Evolutionary conservation across 352 stramenopile species (phyloP).

Genomic region (Nothophytophthora sp.): DNA sequence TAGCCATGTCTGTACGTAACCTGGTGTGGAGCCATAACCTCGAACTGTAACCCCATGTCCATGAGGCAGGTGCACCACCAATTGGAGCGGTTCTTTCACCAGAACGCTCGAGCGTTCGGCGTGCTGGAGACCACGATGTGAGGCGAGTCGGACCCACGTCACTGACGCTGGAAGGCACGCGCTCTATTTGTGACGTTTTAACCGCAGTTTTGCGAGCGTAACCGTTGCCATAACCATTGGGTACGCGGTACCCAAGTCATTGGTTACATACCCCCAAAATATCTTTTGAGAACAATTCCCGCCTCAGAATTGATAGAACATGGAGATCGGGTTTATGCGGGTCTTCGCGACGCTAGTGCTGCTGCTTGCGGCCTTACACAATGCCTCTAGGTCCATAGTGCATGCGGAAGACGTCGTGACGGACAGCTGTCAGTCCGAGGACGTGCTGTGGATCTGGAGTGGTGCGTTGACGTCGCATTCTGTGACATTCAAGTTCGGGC

Average conservation of each 20-base stretch:
- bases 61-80: slow-evolving; percentile 4
- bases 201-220: no score
- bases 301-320: no score
- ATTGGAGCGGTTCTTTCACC: slow-evolving; percentile 1
- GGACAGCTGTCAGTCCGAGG: slow-evolving; percentile 29
- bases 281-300: no score
- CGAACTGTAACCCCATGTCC: neutral
- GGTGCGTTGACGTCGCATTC: slow-evolving; percentile 67
- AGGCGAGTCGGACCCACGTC: no score
- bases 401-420: neutral
- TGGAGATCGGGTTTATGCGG: neutral
- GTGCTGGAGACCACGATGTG: neutral
- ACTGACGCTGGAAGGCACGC: no score
- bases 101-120: neutral
- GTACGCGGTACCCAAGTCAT: no score
- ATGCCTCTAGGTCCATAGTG: neutral
- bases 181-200: no score
- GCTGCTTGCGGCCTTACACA: slow-evolving; percentile 10
- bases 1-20: slow-evolving; percentile 3
- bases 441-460: slow-evolving; percentile 78
- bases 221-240: no score
- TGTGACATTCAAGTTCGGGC: slow-evolving; percentile 68
- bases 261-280: no score
- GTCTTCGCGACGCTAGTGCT: slow-evolving; percentile 8
- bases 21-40: no score